Conservation (phyloP, 345 rosid species). For the Microthlaspi erraticum region DNA sequence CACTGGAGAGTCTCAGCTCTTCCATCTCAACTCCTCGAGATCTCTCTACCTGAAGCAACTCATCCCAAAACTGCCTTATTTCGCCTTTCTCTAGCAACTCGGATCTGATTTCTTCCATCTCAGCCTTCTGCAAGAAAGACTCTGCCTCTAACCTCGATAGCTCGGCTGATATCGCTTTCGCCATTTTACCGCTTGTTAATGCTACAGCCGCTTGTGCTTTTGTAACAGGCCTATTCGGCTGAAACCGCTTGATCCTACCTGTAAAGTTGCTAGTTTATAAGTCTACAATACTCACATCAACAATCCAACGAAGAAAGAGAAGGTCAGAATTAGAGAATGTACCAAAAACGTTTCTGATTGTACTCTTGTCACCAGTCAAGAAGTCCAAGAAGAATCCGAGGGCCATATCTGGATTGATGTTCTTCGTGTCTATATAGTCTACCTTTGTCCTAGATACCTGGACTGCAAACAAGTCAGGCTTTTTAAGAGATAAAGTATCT, state of each 20-base stretch:
- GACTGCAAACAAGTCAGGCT: slow-evolving; percentile 91
- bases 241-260: slow-evolving; percentile 89
- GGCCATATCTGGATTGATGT: slow-evolving; percentile 53
- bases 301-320: background rate
- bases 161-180: slow-evolving; percentile 62
- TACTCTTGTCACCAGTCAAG: slow-evolving; percentile 73
- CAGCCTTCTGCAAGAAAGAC: slow-evolving; percentile 53
- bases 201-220: slow-evolving; percentile 90
- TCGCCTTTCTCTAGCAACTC: slow-evolving; percentile 72
- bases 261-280: too few relatives aligned
- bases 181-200: slow-evolving; percentile 76
- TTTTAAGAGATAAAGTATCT: slow-evolving; percentile 50
- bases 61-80: slow-evolving; percentile 69
- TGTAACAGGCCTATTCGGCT: slow-evolving; percentile 76
- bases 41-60: slow-evolving; percentile 63
- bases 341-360: slow-evolving; percentile 87
- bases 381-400: slow-evolving; percentile 77
- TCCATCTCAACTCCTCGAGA: slow-evolving; percentile 53
- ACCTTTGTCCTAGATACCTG: slow-evolving; percentile 88
- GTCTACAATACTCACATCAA: background rate
- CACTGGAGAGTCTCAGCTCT: slow-evolving; percentile 48
- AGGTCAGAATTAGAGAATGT: slow-evolving; percentile 24
- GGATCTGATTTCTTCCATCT: slow-evolving; percentile 63
- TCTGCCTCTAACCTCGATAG: slow-evolving; percentile 69
- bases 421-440: slow-evolving; percentile 83